Evolutionary conservation across 2,329 filamentous ascomycete genomes (phyloP).

Genomic region (Diaporthe longicolla): DNA sequence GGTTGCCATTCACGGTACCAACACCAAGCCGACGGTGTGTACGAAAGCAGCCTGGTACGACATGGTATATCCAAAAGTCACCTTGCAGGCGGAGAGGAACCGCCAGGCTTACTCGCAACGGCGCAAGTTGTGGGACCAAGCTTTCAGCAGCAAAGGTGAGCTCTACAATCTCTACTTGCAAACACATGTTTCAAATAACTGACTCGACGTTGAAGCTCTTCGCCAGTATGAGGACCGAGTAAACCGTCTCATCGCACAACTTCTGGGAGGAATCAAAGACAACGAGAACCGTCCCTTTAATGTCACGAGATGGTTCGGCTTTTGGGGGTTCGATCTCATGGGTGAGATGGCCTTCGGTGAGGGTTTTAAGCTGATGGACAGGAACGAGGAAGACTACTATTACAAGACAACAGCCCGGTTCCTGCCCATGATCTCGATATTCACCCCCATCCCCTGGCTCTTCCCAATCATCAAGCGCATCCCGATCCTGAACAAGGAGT

Average conservation of each 20-base stretch:
- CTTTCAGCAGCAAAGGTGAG: conserved; percentile 18
- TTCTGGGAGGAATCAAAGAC: neutral
- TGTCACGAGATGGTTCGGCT: conserved; percentile 25
- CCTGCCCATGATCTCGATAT: conserved; percentile 1
- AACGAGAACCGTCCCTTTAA: neutral
- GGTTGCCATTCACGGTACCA: conserved; percentile 44
- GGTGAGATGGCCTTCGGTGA: conserved; percentile 18
- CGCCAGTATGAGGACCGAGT: neutral
- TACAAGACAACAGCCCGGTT: conserved; percentile 4
- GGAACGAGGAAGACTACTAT: conserved; percentile 9
- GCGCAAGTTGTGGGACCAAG: conserved; percentile 21
- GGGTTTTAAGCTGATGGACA: conserved; percentile 15
- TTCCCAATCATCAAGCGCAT: conserved; percentile 6
- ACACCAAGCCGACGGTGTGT: conserved; percentile 35
- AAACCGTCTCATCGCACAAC: neutral
- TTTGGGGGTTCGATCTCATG: conserved; percentile 21
- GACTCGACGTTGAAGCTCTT: neutral
- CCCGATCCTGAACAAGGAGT: neutral
- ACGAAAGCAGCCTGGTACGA: conserved; percentile 46
- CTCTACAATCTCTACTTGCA: too few species aligned
- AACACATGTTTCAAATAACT: neutral
- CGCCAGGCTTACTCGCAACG: conserved; percentile 5
- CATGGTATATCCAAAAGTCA: conserved; percentile 16
- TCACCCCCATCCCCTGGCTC: neutral
- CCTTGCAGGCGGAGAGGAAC: neutral